phyloP scores from a whole-genome alignment of 257 asterid species.

The Penstemon barbatus region DNA sequence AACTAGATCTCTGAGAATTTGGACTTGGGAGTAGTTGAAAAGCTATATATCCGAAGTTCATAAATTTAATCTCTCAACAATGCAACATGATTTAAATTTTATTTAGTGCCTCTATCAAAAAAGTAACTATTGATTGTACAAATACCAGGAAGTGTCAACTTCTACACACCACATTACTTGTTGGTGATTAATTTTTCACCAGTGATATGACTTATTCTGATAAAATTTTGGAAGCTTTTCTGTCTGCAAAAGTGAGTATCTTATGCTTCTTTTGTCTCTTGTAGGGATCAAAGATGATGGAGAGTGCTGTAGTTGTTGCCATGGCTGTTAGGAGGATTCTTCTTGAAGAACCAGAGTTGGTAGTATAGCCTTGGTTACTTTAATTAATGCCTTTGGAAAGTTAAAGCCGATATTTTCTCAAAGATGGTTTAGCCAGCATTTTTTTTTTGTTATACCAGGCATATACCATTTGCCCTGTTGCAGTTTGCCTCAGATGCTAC shows the following conservation, averaged over 20 bases:
- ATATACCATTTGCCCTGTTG: not conserved
- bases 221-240: constrained; percentile 19
- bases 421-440: constrained; percentile 4
- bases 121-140: not conserved
- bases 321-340: constrained; percentile 89
- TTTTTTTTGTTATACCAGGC: constrained; percentile 18
- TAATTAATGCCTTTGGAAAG: constrained; percentile 18
- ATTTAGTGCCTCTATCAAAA: not conserved
- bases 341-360: constrained; percentile 93
- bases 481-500: not conserved
- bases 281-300: constrained; percentile 85
- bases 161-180: constrained; percentile 13
- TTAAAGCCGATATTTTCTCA: constrained; percentile 4
- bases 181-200: constrained; percentile 3
- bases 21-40: constrained; percentile 1
- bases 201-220: constrained; percentile 18
- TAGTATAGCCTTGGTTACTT: constrained; percentile 32
- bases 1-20: not conserved
- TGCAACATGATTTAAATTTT: not conserved
- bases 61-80: too few relatives aligned
- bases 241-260: not conserved
- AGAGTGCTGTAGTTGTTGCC: constrained; percentile 66
- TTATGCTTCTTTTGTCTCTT: constrained; percentile 26
- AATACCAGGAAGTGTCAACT: not conserved
- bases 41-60: not conserved